Evolutionary conservation across 2,329 filamentous ascomycete species (phyloP).

Genomic region (Neonectria magnoliae): DNA sequence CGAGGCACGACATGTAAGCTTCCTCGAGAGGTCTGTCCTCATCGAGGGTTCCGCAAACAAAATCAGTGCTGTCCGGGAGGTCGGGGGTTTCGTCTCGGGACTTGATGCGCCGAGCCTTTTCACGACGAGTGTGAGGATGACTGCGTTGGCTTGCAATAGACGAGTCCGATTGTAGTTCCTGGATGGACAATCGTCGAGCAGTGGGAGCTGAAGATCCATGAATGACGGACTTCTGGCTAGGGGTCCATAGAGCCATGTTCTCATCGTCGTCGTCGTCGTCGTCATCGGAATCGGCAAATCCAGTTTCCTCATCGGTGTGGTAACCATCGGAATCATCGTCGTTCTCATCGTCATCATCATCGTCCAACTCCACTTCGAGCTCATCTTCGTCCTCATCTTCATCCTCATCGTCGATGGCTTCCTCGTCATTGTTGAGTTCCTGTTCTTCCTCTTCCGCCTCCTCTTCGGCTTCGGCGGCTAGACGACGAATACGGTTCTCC

Average conservation of each 20-base stretch:
- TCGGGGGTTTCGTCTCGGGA: slow-evolving; percentile 72
- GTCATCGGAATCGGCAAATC: slow-evolving; percentile 75
- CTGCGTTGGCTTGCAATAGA: slow-evolving; percentile 64
- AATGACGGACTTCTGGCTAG: slow-evolving; percentile 52
- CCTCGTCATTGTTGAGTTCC: slow-evolving; percentile 60
- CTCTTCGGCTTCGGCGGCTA: slow-evolving; percentile 91
- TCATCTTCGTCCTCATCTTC: slow-evolving; percentile 62
- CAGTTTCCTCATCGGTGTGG: slow-evolving; percentile 76
- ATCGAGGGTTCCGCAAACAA: slow-evolving; percentile 97
- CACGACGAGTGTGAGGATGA: slow-evolving; percentile 44
- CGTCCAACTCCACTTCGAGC: slow-evolving; percentile 62
- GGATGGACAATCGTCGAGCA: slow-evolving; percentile 51
- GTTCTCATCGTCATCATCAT: slow-evolving; percentile 63
- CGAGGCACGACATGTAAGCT: slow-evolving; percentile 86
- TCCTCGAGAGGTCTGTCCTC: slow-evolving; percentile 96
- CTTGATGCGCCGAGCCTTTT: slow-evolving; percentile 42
- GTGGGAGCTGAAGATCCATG: slow-evolving; percentile 50
- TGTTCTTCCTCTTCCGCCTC: slow-evolving; percentile 82
- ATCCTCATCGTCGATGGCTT: slow-evolving; percentile 58
- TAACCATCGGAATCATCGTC: slow-evolving; percentile 74
- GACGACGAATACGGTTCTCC: slow-evolving; percentile 85
- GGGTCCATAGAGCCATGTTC: slow-evolving; percentile 64
- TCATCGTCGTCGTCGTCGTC: slow-evolving; percentile 78
- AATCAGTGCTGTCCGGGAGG: slow-evolving; percentile 96
- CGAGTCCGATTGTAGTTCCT: slow-evolving; percentile 67